Evolutionary conservation across 2,329 filamentous ascomycete genomes (phyloP).

Genomic region (Emmonsia crescens): DNA sequence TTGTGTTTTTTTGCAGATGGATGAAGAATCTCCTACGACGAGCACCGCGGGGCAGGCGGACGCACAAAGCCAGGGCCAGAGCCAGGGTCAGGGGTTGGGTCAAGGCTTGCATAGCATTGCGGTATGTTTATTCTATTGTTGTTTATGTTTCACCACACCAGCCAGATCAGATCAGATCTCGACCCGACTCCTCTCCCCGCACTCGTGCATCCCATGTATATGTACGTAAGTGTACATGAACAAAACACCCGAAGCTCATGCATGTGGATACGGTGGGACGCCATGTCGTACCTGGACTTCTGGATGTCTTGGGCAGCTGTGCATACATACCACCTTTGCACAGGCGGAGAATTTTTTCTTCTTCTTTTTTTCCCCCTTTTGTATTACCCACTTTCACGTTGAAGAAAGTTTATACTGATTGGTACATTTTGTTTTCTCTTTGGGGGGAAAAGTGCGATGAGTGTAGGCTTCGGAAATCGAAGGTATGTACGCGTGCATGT

Average conservation of each 20-base stretch:
- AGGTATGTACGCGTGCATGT: not conserved
- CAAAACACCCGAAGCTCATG: not conserved
- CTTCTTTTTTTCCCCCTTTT: not conserved
- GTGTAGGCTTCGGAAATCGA: constrained; percentile 4
- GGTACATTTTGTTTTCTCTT: not conserved
- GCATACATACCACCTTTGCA: not conserved
- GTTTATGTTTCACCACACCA: not conserved
- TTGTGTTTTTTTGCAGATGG: constrained; percentile 1
- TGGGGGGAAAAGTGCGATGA: not conserved
- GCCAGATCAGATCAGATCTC: not conserved
- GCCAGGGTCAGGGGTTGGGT: not conserved
- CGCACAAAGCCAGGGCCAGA: not conserved
- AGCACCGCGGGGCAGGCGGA: not conserved
- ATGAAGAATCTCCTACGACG: not conserved
- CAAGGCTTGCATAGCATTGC: not conserved
- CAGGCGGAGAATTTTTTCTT: not conserved
- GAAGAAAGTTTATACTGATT: not conserved
- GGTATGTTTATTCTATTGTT: not conserved
- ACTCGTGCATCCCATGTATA: not conserved
- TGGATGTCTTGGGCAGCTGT: not conserved
- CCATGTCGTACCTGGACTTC: not conserved
- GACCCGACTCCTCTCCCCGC: not conserved
- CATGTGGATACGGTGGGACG: not conserved
- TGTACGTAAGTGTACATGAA: not conserved
- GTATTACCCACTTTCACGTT: not conserved